Evolutionary conservation across 139 green algal genomes (phyloP).

Genomic region (Chara braunii): DNA sequence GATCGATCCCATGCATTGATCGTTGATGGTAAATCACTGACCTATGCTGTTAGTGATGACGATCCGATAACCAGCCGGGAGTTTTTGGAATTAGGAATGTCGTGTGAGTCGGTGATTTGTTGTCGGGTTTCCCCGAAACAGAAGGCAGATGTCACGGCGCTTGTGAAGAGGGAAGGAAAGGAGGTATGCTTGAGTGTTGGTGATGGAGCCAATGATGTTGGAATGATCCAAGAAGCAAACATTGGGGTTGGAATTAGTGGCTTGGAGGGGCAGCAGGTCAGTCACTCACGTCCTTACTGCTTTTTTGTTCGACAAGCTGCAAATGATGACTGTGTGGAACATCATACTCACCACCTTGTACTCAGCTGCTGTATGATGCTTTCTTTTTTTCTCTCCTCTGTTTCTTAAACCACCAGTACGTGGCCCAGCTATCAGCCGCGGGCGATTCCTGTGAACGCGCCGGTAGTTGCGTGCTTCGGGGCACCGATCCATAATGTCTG

Average conservation of each 20-base stretch:
- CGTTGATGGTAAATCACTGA: slow-evolving; percentile 32
- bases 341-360: too few relatives aligned
- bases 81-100: slow-evolving; percentile 57
- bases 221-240: slow-evolving; percentile 93
- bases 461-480: too few relatives aligned
- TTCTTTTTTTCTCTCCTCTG: too few relatives aligned
- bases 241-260: slow-evolving; percentile 94
- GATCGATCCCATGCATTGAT: slow-evolving; percentile 11
- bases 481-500: too few relatives aligned
- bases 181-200: slow-evolving; percentile 84
- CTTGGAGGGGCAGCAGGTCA: slow-evolving; percentile 72
- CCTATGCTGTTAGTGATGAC: slow-evolving; percentile 5
- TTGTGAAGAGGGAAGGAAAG: slow-evolving; percentile 55
- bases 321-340: too few relatives aligned
- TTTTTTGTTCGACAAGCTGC: too few relatives aligned
- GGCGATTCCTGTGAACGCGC: too few relatives aligned
- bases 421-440: too few relatives aligned
- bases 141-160: slow-evolving; percentile 49
- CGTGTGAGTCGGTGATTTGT: slow-evolving; percentile 64
- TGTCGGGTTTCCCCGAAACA: slow-evolving; percentile 60
- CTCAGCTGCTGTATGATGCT: too few relatives aligned
- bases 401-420: too few relatives aligned
- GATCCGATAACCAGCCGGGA: not conserved
- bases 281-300: slow-evolving; percentile 58
- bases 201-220: slow-evolving; percentile 96